phyloP scores from a whole-genome alignment of 495 filamentous ascomycete species.

The Aspergillus heteromorphus region DNA sequence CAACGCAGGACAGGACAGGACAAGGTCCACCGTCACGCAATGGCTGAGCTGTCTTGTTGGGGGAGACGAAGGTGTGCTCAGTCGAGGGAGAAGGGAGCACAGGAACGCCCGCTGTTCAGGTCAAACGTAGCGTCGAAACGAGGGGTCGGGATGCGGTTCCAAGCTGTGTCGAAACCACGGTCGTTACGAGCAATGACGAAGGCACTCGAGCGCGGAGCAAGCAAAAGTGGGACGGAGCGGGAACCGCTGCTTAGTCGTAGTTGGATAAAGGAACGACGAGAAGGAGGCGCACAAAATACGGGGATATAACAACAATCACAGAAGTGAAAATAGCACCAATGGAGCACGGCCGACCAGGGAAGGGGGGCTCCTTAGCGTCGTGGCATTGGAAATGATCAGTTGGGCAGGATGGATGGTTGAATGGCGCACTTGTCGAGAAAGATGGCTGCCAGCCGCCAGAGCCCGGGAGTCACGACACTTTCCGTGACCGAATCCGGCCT shows the following conservation, averaged over 20 bases:
- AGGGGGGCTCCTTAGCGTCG: constrained; percentile 8
- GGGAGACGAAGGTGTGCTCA: background rate
- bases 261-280: constrained; percentile 19
- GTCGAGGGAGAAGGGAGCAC: background rate
- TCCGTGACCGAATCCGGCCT: background rate
- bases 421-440: constrained; percentile 2
- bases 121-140: background rate
- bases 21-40: background rate
- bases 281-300: background rate
- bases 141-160: background rate
- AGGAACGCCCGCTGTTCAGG: background rate
- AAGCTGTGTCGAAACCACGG: constrained; percentile 2
- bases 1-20: background rate
- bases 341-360: constrained; percentile 9
- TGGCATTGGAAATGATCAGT: constrained; percentile 1
- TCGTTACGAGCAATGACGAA: constrained; percentile 9
- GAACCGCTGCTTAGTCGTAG: constrained; percentile 10
- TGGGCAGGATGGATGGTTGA: background rate
- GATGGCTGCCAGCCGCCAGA: background rate
- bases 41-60: background rate
- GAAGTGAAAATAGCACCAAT: background rate
- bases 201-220: constrained; percentile 7
- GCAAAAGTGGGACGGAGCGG: constrained; percentile 20
- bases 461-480: background rate
- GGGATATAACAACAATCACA: constrained; percentile 1